Evolutionary conservation across 2,329 filamentous ascomycete species (phyloP).

Genomic region (Phyllosticta capitalensis): DNA sequence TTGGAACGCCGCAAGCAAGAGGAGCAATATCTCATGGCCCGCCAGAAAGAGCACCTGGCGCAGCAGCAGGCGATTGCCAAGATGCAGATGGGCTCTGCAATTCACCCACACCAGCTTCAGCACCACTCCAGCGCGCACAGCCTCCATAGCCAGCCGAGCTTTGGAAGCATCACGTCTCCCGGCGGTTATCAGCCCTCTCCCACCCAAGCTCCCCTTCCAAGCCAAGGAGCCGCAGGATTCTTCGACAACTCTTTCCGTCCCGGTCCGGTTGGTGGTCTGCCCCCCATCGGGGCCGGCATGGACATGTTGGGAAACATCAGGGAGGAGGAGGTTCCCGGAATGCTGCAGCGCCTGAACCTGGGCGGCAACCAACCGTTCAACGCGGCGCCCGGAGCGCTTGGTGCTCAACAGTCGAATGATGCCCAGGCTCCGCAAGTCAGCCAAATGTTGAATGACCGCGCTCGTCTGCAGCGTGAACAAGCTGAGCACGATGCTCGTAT

Average conservation of each 20-base stretch:
- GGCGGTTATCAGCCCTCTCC: conserved; percentile 56
- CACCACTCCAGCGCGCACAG: conserved; percentile 94
- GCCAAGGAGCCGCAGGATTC: conserved; percentile 43
- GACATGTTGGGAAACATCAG: conserved; percentile 40
- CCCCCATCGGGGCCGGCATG: conserved; percentile 36
- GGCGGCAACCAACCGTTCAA: conserved; percentile 41
- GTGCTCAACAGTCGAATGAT: conserved; percentile 37
- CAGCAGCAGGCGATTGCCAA: conserved; percentile 71
- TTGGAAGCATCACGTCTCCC: conserved; percentile 87
- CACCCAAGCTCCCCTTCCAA: conserved; percentile 44
- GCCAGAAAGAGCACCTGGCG: conserved; percentile 86
- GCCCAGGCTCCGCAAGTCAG: conserved; percentile 48
- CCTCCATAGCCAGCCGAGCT: conserved; percentile 93
- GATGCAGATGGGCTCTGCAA: conserved; percentile 44
- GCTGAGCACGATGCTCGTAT: conserved; percentile 42
- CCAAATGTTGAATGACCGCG: conserved; percentile 51
- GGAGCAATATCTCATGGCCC: conserved; percentile 92
- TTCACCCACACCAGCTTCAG: conserved; percentile 58
- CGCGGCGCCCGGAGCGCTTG: conserved; percentile 36
- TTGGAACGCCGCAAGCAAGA: conserved; percentile 94
- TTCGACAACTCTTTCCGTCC: conserved; percentile 52
- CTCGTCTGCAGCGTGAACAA: conserved; percentile 52
- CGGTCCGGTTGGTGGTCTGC: conserved; percentile 30
- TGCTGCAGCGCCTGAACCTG: conserved; percentile 57
- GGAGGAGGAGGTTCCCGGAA: conserved; percentile 60